Percentiles rank a stretch among this genome's conserved stretches.
Conservation (phyloP, 2,329 filamentous ascomycete species). For the Clarireedia sp. region DNA sequence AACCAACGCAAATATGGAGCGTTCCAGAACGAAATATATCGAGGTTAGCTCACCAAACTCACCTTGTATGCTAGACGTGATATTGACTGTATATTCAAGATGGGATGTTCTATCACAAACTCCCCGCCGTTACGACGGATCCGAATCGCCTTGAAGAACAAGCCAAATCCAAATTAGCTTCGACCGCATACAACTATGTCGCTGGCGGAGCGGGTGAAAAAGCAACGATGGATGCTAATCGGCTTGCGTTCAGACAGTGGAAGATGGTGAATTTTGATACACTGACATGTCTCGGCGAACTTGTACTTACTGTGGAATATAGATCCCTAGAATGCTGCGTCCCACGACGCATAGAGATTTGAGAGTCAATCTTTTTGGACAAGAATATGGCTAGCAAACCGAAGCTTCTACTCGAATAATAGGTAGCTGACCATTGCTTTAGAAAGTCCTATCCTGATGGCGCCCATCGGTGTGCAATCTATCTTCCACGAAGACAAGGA, state of each 20-base stretch:
- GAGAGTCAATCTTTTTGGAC: slow-evolving; percentile 42
- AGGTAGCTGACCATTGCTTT: not conserved
- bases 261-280: slow-evolving; percentile 35
- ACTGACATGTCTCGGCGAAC: not conserved
- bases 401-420: too few relatives aligned
- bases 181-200: slow-evolving; percentile 50
- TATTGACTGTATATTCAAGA: slow-evolving; percentile 19
- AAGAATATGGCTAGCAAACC: slow-evolving; percentile 33
- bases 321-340: slow-evolving; percentile 48
- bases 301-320: not conserved
- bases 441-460: slow-evolving; percentile 47
- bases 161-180: slow-evolving; percentile 40
- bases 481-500: slow-evolving; percentile 62
- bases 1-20: slow-evolving; percentile 20
- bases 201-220: slow-evolving; percentile 54
- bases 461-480: slow-evolving; percentile 61
- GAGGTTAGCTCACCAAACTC: slow-evolving; percentile 8
- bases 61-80: too few relatives aligned
- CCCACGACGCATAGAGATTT: slow-evolving; percentile 24
- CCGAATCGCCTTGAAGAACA: slow-evolving; percentile 48
- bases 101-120: slow-evolving; percentile 40
- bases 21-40: slow-evolving; percentile 21
- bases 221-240: slow-evolving; percentile 55
- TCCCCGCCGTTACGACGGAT: slow-evolving; percentile 50
- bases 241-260: slow-evolving; percentile 57